Evolutionary conservation across 2,329 filamentous ascomycete genomes (phyloP).

Genomic region (Colletotrichum spinosum): DNA sequence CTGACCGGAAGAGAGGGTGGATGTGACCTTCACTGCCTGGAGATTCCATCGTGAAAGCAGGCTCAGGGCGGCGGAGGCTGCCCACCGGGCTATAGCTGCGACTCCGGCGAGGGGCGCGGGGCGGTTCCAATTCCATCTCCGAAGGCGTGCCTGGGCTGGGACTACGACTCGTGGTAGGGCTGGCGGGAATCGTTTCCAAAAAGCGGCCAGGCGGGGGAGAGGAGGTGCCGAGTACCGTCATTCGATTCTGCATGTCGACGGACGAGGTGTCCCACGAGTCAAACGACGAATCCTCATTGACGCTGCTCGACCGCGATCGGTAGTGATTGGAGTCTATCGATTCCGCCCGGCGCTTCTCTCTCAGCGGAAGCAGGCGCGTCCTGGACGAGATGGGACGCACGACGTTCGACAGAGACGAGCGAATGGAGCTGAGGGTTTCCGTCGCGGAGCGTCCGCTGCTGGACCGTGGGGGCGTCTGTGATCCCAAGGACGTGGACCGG

Average conservation of each 20-base stretch:
- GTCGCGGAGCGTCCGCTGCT: constrained; percentile 57
- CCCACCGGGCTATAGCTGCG: constrained; percentile 64
- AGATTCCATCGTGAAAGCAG: constrained; percentile 47
- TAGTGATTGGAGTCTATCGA: constrained; percentile 61
- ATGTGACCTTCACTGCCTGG: constrained; percentile 74
- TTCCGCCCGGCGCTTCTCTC: constrained; percentile 55
- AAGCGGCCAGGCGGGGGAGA: constrained; percentile 60
- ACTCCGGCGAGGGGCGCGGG: constrained; percentile 56
- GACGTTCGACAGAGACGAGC: constrained; percentile 59
- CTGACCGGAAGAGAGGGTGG: constrained; percentile 81
- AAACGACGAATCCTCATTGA: constrained; percentile 70
- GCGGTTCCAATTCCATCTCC: constrained; percentile 61
- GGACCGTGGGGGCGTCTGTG: constrained; percentile 57
- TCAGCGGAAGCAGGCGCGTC: constrained; percentile 62
- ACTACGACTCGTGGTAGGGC: constrained; percentile 72
- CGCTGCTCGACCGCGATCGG: constrained; percentile 48
- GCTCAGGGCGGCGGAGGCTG: constrained; percentile 53
- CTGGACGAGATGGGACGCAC: constrained; percentile 68
- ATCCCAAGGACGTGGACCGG: constrained; percentile 48
- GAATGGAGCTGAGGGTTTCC: constrained; percentile 60
- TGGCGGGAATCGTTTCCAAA: constrained; percentile 79
- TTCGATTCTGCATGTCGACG: constrained; percentile 71
- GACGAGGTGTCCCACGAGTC: constrained; percentile 81
- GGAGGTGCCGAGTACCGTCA: constrained; percentile 65
- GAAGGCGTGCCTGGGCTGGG: constrained; percentile 71